Percentiles rank a stretch among this genome's conserved stretches.
These are phyloP conservation scores for Podila verticillata DNA, from an alignment of 192 early-diverging fungal species.

Conservation along the genomic window DNA sequence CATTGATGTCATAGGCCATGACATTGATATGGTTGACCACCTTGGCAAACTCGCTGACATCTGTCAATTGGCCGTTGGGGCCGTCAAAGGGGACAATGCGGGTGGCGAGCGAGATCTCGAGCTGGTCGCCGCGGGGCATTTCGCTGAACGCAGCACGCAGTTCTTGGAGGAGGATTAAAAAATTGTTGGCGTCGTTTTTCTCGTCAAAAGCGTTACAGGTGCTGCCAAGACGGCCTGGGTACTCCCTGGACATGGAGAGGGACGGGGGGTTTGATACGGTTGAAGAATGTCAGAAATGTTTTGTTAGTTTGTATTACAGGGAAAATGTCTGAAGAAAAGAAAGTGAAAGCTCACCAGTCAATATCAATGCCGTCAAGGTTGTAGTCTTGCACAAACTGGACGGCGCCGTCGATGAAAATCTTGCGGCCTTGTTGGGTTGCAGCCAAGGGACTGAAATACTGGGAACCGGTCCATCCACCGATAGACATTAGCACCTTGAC, in stretches of 20 bases:
- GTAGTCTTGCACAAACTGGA: constrained; percentile 59
- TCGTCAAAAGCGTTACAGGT: constrained; percentile 66
- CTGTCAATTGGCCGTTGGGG: constrained; percentile 54
- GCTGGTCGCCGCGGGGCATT: constrained; percentile 47
- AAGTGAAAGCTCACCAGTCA: constrained; percentile 56
- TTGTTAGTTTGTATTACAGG: not conserved
- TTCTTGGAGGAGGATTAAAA: constrained; percentile 64
- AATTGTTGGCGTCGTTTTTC: constrained; percentile 70
- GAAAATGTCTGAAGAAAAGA: not conserved
- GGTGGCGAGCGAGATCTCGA: constrained; percentile 72
- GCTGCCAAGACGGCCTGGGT: constrained; percentile 71
- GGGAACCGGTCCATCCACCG: constrained; percentile 78
- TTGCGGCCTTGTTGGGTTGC: constrained; percentile 52
- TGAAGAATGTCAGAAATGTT: not conserved
- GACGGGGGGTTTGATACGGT: not conserved
- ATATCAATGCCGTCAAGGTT: constrained; percentile 79
- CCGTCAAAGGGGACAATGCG: constrained; percentile 70
- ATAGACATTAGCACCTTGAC: constrained; percentile 70
- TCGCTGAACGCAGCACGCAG: constrained; percentile 59
- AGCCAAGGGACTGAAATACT: constrained; percentile 63
- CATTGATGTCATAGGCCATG: constrained; percentile 72
- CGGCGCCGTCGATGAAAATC: constrained; percentile 61
- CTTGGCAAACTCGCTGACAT: constrained; percentile 67
- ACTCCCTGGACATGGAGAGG: constrained; percentile 58
- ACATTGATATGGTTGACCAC: constrained; percentile 72